Percentiles rank a stretch among this genome's conserved stretches.
Conservation (phyloP, 225 moss, liverwort and hornwort genomes). For the Pseudoscleropodium purum region DNA sequence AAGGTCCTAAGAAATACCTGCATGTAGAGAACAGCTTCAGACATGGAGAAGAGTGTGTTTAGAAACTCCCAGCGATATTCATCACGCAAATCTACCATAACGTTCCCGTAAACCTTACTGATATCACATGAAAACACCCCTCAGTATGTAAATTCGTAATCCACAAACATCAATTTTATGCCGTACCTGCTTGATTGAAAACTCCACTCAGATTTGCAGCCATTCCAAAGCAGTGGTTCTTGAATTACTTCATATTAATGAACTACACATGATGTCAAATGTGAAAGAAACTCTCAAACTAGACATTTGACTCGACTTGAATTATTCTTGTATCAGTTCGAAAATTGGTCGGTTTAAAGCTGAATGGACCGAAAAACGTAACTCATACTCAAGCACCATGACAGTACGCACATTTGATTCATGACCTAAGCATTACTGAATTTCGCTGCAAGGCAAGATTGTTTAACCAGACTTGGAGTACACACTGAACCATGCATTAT, state of each 20-base stretch:
- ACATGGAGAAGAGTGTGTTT: conserved; percentile 75
- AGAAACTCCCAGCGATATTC: conserved; percentile 75
- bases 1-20: conserved; percentile 37
- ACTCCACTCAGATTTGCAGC: background rate
- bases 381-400: background rate
- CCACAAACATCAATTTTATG: background rate
- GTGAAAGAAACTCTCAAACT: background rate
- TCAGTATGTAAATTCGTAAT: background rate
- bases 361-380: background rate
- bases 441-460: background rate
- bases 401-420: background rate
- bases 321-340: background rate
- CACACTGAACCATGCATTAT: background rate
- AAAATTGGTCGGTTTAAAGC: background rate
- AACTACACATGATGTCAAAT: background rate
- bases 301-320: background rate
- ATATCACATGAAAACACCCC: background rate
- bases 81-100: conserved; percentile 58
- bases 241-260: background rate
- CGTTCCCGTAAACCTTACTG: conserved; percentile 60
- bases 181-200: background rate
- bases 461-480: background rate
- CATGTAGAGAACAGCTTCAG: conserved; percentile 68
- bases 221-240: background rate
- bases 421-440: background rate